phyloP scores from a whole-genome alignment of 495 filamentous ascomycete species.

The Copromyces sp. region DNA sequence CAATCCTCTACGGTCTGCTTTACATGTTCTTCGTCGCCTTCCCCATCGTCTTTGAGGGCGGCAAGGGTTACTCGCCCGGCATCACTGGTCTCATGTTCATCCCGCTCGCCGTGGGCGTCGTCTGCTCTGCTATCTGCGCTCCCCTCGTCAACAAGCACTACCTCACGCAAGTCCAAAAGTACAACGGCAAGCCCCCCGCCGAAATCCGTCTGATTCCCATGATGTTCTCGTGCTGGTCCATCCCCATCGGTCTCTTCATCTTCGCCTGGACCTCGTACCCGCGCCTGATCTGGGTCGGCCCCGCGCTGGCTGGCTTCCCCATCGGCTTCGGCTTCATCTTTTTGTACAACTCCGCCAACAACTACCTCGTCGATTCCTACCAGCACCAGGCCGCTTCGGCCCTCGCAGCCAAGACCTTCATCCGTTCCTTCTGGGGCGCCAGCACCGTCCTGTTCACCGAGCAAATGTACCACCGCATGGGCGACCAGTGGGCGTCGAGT shows the following conservation, averaged over 20 bases:
- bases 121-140: conserved; percentile 53
- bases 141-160: conserved; percentile 72
- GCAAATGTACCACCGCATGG: conserved; percentile 67
- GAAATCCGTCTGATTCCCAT: conserved; percentile 72
- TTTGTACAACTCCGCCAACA: conserved; percentile 75
- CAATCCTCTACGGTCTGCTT: conserved; percentile 63
- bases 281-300: conserved; percentile 56
- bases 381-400: conserved; percentile 78
- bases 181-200: conserved; percentile 60
- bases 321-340: conserved; percentile 83
- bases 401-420: conserved; percentile 73
- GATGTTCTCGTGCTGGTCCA: conserved; percentile 75
- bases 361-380: conserved; percentile 75
- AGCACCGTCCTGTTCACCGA: conserved; percentile 64
- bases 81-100: conserved; percentile 77
- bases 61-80: conserved; percentile 62
- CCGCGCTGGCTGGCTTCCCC: conserved; percentile 61
- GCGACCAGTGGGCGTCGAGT: conserved; percentile 63
- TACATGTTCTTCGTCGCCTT: conserved; percentile 82
- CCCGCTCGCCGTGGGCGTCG: conserved; percentile 55
- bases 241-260: conserved; percentile 70
- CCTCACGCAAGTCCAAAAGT: conserved; percentile 45
- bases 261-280: conserved; percentile 76
- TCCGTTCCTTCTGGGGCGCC: conserved; percentile 73
- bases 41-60: conserved; percentile 67